Evolutionary conservation across 441 rosid species (phyloP).

Genomic region (Flueggea neowawraea): DNA sequence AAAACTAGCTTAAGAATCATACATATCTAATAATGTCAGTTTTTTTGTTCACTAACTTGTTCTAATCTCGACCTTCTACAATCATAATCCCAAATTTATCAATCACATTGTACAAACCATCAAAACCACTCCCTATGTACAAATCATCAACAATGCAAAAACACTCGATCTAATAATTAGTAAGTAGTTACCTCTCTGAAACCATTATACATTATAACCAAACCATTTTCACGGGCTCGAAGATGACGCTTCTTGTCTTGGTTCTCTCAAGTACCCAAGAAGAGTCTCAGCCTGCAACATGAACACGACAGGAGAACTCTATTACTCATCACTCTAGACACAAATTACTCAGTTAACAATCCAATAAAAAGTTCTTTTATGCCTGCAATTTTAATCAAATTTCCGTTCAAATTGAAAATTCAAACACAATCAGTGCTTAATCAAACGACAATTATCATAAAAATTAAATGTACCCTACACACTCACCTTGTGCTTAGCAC

Average conservation of each 20-base stretch:
- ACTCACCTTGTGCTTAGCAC: conserved; percentile 75
- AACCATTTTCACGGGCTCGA: conserved; percentile 42
- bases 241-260: conserved; percentile 69
- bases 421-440: not conserved
- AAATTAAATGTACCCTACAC: not conserved
- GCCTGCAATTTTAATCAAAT: not conserved
- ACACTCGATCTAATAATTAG: not conserved
- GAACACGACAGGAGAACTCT: conserved; percentile 7
- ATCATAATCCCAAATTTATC: conserved; percentile 19
- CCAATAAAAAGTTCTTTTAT: too few species aligned
- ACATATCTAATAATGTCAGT: conserved; percentile 30
- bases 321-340: not conserved
- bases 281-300: conserved; percentile 81
- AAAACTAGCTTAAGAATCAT: conserved; percentile 22
- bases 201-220: not conserved
- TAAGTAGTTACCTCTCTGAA: conserved; percentile 19
- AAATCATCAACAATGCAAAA: conserved; percentile 15
- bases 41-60: conserved; percentile 21
- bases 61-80: conserved; percentile 19
- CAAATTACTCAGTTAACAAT: not conserved
- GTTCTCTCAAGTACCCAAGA: conserved; percentile 77
- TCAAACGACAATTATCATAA: not conserved
- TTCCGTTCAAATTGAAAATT: not conserved
- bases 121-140: conserved; percentile 47
- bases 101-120: conserved; percentile 57